Evolutionary conservation across 2,329 filamentous ascomycete species (phyloP).

Genomic region (Aspergillus tamarii): DNA sequence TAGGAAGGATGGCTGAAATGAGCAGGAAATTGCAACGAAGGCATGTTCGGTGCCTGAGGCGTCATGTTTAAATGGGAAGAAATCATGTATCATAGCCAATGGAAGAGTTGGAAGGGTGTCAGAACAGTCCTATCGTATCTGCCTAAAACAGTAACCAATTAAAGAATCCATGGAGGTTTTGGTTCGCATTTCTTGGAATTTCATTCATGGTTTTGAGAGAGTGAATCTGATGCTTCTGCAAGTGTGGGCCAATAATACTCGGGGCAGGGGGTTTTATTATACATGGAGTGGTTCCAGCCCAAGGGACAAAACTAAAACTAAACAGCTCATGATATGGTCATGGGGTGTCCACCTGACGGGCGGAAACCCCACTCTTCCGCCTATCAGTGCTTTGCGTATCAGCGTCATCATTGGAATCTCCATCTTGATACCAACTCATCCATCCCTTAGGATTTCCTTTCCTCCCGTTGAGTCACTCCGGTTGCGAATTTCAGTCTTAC

Average conservation of each 20-base stretch:
- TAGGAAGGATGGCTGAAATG: conserved; percentile 7
- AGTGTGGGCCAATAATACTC: not conserved
- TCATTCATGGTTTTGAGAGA: not conserved
- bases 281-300: not conserved
- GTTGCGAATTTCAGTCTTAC: not conserved
- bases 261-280: not conserved
- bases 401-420: conserved; percentile 18
- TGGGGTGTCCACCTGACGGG: conserved; percentile 22
- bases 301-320: not conserved
- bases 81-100: conserved; percentile 15
- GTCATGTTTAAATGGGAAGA: not conserved
- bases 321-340: conserved; percentile 5
- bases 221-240: not conserved
- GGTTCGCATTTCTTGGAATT: not conserved
- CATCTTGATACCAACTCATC: not conserved
- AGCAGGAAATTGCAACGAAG: conserved; percentile 4
- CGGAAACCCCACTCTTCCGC: conserved; percentile 22
- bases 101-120: conserved; percentile 1
- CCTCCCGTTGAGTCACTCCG: not conserved
- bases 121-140: not conserved
- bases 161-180: not conserved
- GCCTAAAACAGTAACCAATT: not conserved
- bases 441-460: not conserved
- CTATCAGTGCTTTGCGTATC: conserved; percentile 20
- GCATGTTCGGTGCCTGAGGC: conserved; percentile 1